Conservation (phyloP, 768 basidiomycete species). For the Macrolepiota fuliginosa region DNA sequence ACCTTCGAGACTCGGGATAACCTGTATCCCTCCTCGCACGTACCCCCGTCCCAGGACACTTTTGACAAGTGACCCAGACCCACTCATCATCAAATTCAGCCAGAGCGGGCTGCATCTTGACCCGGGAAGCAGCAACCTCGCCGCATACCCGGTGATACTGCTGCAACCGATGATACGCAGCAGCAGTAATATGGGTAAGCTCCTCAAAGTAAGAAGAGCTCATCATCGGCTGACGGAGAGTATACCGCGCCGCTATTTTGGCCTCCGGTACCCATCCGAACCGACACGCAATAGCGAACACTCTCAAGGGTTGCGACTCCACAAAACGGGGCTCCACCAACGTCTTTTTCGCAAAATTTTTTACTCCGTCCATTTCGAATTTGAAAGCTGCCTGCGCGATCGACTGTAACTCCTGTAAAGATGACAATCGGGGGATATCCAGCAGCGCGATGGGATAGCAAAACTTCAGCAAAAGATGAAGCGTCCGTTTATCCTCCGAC, state of each 20-base stretch:
- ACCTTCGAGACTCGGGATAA: slow-evolving; percentile 24
- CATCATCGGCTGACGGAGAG: slow-evolving; percentile 29
- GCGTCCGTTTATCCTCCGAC: slow-evolving; percentile 40
- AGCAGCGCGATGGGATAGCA: slow-evolving; percentile 47
- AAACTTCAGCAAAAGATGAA: slow-evolving; percentile 41
- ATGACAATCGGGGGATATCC: slow-evolving; percentile 27
- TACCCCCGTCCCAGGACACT: slow-evolving; percentile 19
- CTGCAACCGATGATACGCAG: slow-evolving; percentile 37
- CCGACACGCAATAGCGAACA: slow-evolving; percentile 41
- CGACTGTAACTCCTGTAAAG: slow-evolving; percentile 37
- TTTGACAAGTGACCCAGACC: slow-evolving; percentile 29
- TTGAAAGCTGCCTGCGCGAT: slow-evolving; percentile 46
- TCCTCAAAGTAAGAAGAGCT: slow-evolving; percentile 27
- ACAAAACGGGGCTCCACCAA: slow-evolving; percentile 32
- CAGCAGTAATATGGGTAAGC: slow-evolving; percentile 39
- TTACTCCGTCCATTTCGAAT: slow-evolving; percentile 48
- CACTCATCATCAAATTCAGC: slow-evolving; percentile 27
- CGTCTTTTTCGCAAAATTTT: slow-evolving; percentile 26
- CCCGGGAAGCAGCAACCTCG: slow-evolving; percentile 28
- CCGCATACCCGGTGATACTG: slow-evolving; percentile 40
- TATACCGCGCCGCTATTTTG: slow-evolving; percentile 30
- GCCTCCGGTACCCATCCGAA: slow-evolving; percentile 35
- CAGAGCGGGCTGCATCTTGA: slow-evolving; percentile 24
- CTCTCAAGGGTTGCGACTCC: slow-evolving; percentile 36
- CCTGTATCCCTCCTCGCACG: slow-evolving; percentile 14